Base-by-base conservation (phyloP, 2,329 filamentous ascomycete species). In the Scytalidium lignicola region DNA sequence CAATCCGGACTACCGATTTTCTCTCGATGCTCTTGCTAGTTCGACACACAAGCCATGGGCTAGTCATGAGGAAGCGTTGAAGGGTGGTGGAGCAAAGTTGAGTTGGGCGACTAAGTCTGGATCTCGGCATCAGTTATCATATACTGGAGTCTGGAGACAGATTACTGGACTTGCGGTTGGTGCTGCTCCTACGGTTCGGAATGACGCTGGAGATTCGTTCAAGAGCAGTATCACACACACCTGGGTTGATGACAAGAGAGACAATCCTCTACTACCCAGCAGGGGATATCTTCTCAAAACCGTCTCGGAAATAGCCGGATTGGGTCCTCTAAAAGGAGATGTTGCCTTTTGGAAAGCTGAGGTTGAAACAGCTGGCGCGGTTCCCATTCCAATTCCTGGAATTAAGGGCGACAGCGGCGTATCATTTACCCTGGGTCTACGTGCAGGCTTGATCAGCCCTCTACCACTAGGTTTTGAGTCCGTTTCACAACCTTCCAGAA, bases 341-440 rank as follows among this genome's bases (percentile, higher is more conserved):
- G 90, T 96, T 1, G 85, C 87, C n/a, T 97, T 96, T 67, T 89
- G 83, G 67, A 99, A 96, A 70, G 83, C 84, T n/a, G 91, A 97
- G 66, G 61, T 92, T 15, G 92, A 97, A 67, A 74, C 89, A 1
- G 83, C 89, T 53, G 82, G 82, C 49, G 90, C 90, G 2, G 52
- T 92, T 1, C 85, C 91, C 0, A 74, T 96, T 19, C 75, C 83
- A 0, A 70, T 93, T 13, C 86, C 87, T 0, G 83, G 85, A 1
- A 66, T 85, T n/a, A 69, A 76, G 55, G 82, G 82, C 15, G 77
- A 82, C 51, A 89, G 85, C 39, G 90, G 91, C 21, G 76, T 96
- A 49, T 92, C 88, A 10, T 76, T 99, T 49, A 92, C 88, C 3
- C 88, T 82, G 15, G 88, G 91, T 13, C 72, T 97, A 48, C 81